Evolutionary conservation across 208 protist genomes (phyloP).

Genomic region (Leishmania turanica): DNA sequence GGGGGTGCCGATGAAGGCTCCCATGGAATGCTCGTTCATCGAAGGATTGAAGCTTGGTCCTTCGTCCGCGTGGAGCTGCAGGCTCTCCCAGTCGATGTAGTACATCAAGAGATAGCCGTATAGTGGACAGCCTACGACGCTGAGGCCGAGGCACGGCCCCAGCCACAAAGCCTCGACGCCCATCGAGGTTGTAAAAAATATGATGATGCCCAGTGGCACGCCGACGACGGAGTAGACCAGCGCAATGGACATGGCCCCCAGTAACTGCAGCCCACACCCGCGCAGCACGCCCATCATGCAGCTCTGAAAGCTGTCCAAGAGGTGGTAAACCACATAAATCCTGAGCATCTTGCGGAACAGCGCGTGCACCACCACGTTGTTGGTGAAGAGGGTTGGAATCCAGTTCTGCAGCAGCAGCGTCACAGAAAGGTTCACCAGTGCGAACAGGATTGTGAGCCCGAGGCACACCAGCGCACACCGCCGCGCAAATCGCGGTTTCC

Average conservation of each 20-base stretch:
- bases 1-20: slow-evolving; percentile 9
- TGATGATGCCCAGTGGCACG: slow-evolving; percentile 57
- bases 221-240: slow-evolving; percentile 77
- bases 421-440: slow-evolving; percentile 50
- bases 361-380: slow-evolving; percentile 34
- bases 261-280: slow-evolving; percentile 66
- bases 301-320: slow-evolving; percentile 75
- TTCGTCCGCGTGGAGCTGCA: slow-evolving; percentile 39
- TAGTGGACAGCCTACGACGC: slow-evolving; percentile 55
- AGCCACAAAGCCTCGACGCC: slow-evolving; percentile 77
- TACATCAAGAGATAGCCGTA: slow-evolving; percentile 69
- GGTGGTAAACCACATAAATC: slow-evolving; percentile 64
- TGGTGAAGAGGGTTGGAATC: slow-evolving; percentile 56
- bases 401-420: slow-evolving; percentile 33
- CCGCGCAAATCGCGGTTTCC: slow-evolving; percentile 51
- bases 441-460: slow-evolving; percentile 22
- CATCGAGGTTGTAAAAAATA: slow-evolving; percentile 64
- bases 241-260: slow-evolving; percentile 64
- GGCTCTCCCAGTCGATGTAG: slow-evolving; percentile 67
- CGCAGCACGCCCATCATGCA: slow-evolving; percentile 84
- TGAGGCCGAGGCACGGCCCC: slow-evolving; percentile 62
- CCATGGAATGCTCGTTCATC: slow-evolving; percentile 33
- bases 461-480: slow-evolving; percentile 53
- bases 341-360: slow-evolving; percentile 42
- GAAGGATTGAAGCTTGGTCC: slow-evolving; percentile 28